Conservation (phyloP, 148 eudicot genomes). For the Polygonum aviculare region DNA sequence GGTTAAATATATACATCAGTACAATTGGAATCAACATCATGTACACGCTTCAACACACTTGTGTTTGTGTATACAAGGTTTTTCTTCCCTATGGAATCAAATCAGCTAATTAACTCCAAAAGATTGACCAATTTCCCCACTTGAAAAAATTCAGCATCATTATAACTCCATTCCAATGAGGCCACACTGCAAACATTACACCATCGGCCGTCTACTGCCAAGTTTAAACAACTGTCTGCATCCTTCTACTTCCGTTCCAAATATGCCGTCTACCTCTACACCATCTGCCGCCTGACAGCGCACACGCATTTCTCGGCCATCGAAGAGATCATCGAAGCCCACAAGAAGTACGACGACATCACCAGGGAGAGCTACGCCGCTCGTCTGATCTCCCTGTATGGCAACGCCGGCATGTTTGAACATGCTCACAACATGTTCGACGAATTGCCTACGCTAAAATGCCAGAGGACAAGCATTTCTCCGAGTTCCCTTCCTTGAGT, state of each 20-base stretch:
- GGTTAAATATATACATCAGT: too few relatives aligned
- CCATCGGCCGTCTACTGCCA: too few relatives aligned
- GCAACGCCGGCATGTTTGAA: constrained; percentile 52
- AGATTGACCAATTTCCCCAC: too few relatives aligned
- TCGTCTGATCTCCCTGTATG: constrained; percentile 42
- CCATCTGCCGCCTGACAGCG: constrained; percentile 42
- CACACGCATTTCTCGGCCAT: constrained; percentile 33
- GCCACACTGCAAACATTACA: too few relatives aligned
- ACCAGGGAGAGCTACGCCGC: constrained; percentile 37
- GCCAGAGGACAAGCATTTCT: constrained; percentile 33
- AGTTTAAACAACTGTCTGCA: constrained; percentile 34
- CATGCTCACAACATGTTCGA: constrained; percentile 64
- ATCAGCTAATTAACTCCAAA: too few relatives aligned
- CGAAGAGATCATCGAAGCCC: constrained; percentile 59
- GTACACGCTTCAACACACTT: too few relatives aligned
- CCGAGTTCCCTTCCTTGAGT: constrained; percentile 62
- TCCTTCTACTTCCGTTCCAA: constrained; percentile 26
- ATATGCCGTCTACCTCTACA: constrained; percentile 24
- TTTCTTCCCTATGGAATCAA: too few relatives aligned
- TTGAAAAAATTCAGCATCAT: too few relatives aligned
- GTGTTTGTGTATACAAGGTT: too few relatives aligned
- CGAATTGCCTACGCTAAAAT: constrained; percentile 49
- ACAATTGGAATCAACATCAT: too few relatives aligned
- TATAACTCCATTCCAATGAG: too few relatives aligned
- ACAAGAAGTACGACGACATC: constrained; percentile 38